phyloP scores from a whole-genome alignment of 1,284 basidiomycete genomes.

The Termitomyces sp. region DNA sequence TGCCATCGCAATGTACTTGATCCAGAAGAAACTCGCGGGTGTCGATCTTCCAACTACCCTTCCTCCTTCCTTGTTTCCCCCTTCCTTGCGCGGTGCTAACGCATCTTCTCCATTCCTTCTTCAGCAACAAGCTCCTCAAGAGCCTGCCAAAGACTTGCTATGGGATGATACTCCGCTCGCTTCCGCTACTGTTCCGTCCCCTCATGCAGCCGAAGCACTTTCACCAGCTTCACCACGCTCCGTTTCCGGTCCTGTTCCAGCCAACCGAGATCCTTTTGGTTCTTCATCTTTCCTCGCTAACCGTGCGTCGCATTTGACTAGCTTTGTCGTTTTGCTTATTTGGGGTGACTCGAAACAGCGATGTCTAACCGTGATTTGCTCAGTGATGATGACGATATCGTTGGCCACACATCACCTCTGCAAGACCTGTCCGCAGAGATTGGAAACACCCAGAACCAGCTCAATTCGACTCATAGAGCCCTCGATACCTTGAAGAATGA shows the following conservation, averaged over 20 bases:
- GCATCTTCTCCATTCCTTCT: constrained; percentile 30
- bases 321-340: constrained; percentile 8
- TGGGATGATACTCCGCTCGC: constrained; percentile 64
- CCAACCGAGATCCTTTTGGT: constrained; percentile 39
- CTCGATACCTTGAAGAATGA: constrained; percentile 58
- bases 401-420: constrained; percentile 41
- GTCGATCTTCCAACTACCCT: constrained; percentile 73
- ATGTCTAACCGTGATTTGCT: constrained; percentile 46
- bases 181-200: constrained; percentile 38
- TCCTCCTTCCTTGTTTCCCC: constrained; percentile 77
- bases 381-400: constrained; percentile 68
- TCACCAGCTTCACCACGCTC: constrained; percentile 14
- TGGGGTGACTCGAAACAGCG: constrained; percentile 25
- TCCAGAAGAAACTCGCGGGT: constrained; percentile 85
- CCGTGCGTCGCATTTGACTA: constrained; percentile 26
- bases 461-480: constrained; percentile 75
- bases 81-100: constrained; percentile 54
- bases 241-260: constrained; percentile 21
- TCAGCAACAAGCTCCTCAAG: constrained; percentile 28
- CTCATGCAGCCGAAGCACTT: constrained; percentile 28
- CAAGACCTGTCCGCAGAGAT: constrained; percentile 76
- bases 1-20: constrained; percentile 94
- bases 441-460: constrained; percentile 81
- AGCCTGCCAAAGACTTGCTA: constrained; percentile 35
- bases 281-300: constrained; percentile 19